Evolutionary conservation across 352 stramenopile genomes (phyloP).

Genomic region (Globisporangium solare): DNA sequence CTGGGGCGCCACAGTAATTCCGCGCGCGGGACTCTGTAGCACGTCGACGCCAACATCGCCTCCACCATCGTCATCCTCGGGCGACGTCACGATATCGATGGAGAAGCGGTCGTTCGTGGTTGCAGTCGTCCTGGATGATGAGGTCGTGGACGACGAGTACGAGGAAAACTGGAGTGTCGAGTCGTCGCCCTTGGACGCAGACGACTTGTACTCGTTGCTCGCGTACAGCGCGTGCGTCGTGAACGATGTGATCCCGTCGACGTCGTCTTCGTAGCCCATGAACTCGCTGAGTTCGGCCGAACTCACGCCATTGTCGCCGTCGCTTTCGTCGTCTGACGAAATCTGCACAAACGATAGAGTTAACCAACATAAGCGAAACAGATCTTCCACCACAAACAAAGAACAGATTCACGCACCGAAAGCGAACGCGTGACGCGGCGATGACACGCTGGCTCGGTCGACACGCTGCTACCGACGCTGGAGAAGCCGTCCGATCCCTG

Average conservation of each 20-base stretch:
- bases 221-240: slow-evolving; percentile 30
- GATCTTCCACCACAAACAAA: slow-evolving; percentile 11
- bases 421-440: slow-evolving; percentile 49
- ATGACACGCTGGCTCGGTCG: slow-evolving; percentile 45
- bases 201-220: slow-evolving; percentile 12
- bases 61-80: slow-evolving; percentile 15
- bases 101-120: slow-evolving; percentile 5
- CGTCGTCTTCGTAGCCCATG: slow-evolving; percentile 46
- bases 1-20: background rate
- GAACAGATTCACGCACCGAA: slow-evolving; percentile 39
- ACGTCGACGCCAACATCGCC: background rate
- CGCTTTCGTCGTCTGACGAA: slow-evolving; percentile 6
- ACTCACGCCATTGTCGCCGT: slow-evolving; percentile 3
- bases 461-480: slow-evolving; percentile 61
- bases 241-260: slow-evolving; percentile 41
- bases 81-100: slow-evolving; percentile 10
- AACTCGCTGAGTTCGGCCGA: slow-evolving; percentile 51
- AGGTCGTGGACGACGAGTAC: slow-evolving; percentile 1
- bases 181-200: background rate
- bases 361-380: background rate
- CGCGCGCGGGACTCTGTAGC: background rate
- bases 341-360: slow-evolving; percentile 12
- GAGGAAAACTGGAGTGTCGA: slow-evolving; percentile 5
- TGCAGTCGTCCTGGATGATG: background rate
- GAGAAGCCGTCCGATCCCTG: slow-evolving; percentile 31